Evolutionary conservation across 1,139 yeast genomes (phyloP).

Genomic region (Saccharomycopsis phalli): DNA sequence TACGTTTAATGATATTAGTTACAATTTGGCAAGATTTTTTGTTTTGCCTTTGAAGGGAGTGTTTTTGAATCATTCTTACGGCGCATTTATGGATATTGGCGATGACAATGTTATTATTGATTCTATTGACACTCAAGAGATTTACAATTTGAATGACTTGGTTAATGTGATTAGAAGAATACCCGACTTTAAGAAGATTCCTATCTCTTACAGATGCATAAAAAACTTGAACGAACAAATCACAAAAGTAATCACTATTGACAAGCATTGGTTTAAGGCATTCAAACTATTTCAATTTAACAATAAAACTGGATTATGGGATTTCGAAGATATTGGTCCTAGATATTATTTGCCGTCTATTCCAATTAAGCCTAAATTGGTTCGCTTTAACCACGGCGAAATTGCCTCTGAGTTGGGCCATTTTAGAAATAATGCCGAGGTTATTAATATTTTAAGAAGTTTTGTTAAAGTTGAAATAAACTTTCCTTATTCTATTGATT

Average conservation of each 20-base stretch:
- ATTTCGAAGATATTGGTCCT: slow-evolving; percentile 59
- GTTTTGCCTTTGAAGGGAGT: slow-evolving; percentile 84
- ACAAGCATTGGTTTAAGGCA: slow-evolving; percentile 76
- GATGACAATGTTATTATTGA: slow-evolving; percentile 69
- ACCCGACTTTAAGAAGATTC: slow-evolving; percentile 69
- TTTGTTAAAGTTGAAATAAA: slow-evolving; percentile 37
- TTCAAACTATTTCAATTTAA: slow-evolving; percentile 71
- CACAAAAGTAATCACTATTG: slow-evolving; percentile 56
- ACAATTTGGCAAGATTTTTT: slow-evolving; percentile 79
- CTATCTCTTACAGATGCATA: slow-evolving; percentile 68
- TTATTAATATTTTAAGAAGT: slow-evolving; percentile 46
- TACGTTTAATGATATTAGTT: slow-evolving; percentile 72
- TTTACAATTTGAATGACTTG: slow-evolving; percentile 65
- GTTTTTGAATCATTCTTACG: slow-evolving; percentile 67
- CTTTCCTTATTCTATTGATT: slow-evolving; percentile 20
- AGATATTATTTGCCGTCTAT: slow-evolving; percentile 41
- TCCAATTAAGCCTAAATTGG: slow-evolving; percentile 48
- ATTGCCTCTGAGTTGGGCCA: slow-evolving; percentile 28
- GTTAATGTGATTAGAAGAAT: slow-evolving; percentile 68
- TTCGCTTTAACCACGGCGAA: slow-evolving; percentile 65
- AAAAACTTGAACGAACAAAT: slow-evolving; percentile 71
- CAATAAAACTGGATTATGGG: slow-evolving; percentile 84
- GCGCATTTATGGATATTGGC: slow-evolving; percentile 60
- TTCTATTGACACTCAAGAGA: slow-evolving; percentile 65
- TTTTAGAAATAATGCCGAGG: slow-evolving; percentile 34